Evolutionary conservation across 495 filamentous ascomycete genomes (phyloP), one percentile per base, ranked within the genome.

Genomic region (Corynascus novoguineensis): DNA sequence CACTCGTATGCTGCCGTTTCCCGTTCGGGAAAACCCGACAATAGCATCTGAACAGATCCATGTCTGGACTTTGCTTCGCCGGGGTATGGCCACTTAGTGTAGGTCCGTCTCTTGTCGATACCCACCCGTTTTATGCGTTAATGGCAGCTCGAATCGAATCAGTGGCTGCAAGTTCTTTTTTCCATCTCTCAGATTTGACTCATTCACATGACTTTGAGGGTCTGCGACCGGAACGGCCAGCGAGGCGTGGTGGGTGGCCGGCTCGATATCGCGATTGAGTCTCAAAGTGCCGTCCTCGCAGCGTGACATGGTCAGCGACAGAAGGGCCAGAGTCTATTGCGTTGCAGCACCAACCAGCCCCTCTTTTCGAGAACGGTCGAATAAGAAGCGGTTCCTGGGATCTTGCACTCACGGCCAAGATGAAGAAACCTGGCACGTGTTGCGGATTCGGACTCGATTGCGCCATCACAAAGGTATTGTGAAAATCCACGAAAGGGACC

Each of bases 161-260:
- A 25, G 9, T 9, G 31, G 32, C n/a, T 2, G 21, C 28, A 55
- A 8, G n/a, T 5, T 24, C 15, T 40, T 8, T 37, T 1, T n/a
- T n/a, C n/a, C n/a, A n/a, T n/a, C n/a, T n/a, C 25, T 22, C 14
- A 27, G 14, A 14, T 34, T 28, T 28, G 21, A 49, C 17, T 32
- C 29, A 34, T 45, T 58, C 56, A 58, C 56, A 58, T 58, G 56
- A 58, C 56, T 47, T 47, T 11, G 15, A 14, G 32, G 49, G 40
- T 1, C 49, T 58, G 56, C 56, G 56, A 58, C 56, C 56, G 17
- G 15, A 11, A 19, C 25, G 55, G 29, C 24, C 56, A 45, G 22
- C 38, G 29, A 54, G 28, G 40, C 25, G 28, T 35, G 28, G 48
- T 58, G 56, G 56, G 38, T 40, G 41, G 41, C 19, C 19, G 35